Evolutionary conservation across 768 basidiomycete species (phyloP), one percentile per base, ranked within the genome.

Genomic region (Candolleomyces efflorescens): DNA sequence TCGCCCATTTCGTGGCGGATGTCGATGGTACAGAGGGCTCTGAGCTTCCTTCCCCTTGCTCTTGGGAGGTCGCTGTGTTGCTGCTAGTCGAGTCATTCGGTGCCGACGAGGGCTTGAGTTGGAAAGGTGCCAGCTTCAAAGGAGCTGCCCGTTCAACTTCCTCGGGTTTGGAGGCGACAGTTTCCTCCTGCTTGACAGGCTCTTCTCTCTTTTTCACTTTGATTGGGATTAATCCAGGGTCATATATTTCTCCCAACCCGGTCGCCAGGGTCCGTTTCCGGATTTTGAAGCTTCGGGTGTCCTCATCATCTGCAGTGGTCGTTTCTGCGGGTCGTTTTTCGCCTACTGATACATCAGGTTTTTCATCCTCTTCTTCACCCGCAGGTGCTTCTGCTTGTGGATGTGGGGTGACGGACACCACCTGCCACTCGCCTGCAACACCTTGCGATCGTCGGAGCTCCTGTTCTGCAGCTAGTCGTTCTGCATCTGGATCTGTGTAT

Each of bases 191-290:
- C 49, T 51, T 51, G 9, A 51, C 61, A 1, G 62, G 61, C 53
- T 75, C 74, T 63, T 82, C 80, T 67, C 79, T 80, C 73, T 82
- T 84, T 71, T 85, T 88, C 32, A 82, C 61, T 67, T 85, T 85
- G 63, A 90, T 80, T 27, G 82, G 73, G 49, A 92, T 83, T 20
- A 83, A 64, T 0, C 84, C 87, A 3, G 89, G 90, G 68, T 96
- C 93, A 62, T 90, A 95, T 26, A 90, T 82, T 63, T 92, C 87
- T 12, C 88, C 91, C 11, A 91, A 75, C 6, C 87, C 90, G 0
- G 76, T 70, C 1, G 69, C 72, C 45, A 82, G 67, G 0, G 78
- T 84, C 73, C 84, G 87, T 75, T 83, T 86, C 60, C 84, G 78
- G 59, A 92, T 65, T 69, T 87, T 90, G 75, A 84, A 92, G 26